Conservation (phyloP, 495 filamentous ascomycete genomes). For the Niebla homalea region DNA sequence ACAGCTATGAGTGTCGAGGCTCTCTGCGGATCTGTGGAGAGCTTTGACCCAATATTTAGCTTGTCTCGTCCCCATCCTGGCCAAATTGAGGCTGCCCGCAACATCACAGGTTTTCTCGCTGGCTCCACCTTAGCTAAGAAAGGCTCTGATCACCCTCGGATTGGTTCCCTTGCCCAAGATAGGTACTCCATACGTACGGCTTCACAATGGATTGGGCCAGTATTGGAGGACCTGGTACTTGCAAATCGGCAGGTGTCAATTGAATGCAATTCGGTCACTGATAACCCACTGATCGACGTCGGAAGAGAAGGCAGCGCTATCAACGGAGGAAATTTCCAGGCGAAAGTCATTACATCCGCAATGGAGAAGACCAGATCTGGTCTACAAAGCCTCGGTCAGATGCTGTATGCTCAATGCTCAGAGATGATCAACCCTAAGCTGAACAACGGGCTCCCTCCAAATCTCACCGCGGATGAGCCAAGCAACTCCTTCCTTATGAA, state of each 20-base stretch:
- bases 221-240: conserved; percentile 43
- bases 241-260: conserved; percentile 36
- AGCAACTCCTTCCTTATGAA: conserved; percentile 44
- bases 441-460: conserved; percentile 44
- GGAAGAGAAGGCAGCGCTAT: conserved; percentile 18
- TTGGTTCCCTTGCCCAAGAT: conserved; percentile 36
- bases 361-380: conserved; percentile 44
- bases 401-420: conserved; percentile 42
- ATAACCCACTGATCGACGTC: conserved; percentile 47
- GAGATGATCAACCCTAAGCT: conserved; percentile 43
- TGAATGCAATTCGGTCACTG: conserved; percentile 49
- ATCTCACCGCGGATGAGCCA: conserved; percentile 44
- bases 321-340: conserved; percentile 52
- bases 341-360: conserved; percentile 40
- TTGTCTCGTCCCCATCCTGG: conserved; percentile 43
- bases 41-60: conserved; percentile 47
- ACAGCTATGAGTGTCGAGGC: conserved; percentile 29
- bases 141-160: conserved; percentile 14
- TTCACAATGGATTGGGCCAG: conserved; percentile 49
- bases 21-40: conserved; percentile 37
- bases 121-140: conserved; percentile 23
- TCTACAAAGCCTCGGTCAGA: conserved; percentile 41
- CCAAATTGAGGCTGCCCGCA: conserved; percentile 42
- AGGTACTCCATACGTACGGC: conserved; percentile 46
- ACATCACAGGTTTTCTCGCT: conserved; percentile 39